Evolutionary conservation across 78 protist genomes (phyloP).

Genomic region (Diacronema lutheri): DNA sequence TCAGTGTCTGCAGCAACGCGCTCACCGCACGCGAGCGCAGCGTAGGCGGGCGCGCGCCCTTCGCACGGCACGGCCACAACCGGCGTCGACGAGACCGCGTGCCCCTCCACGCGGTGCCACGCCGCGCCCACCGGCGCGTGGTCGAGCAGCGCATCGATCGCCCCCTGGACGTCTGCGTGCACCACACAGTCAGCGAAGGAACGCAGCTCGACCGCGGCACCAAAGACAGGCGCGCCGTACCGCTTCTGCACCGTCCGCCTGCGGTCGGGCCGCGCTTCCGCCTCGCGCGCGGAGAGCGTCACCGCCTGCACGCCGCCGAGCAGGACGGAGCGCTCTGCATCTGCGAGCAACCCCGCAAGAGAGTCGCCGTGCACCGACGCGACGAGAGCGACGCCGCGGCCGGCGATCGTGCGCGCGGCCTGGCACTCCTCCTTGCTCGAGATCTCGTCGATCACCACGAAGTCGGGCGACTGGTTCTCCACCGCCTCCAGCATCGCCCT

Average conservation of each 20-base stretch:
- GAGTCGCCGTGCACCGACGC: conserved; percentile 10
- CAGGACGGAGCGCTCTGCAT: neutral
- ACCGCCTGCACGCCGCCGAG: neutral
- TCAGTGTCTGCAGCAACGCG: too few relatives aligned
- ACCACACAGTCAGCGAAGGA: neutral
- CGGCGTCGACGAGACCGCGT: too few relatives aligned
- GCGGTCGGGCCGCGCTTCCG: neutral
- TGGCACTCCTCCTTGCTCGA: neutral
- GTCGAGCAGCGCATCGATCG: neutral
- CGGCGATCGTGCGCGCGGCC: neutral
- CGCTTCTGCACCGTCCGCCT: neutral
- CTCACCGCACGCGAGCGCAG: too few relatives aligned
- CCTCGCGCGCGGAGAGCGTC: neutral
- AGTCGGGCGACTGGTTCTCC: conserved; percentile 12
- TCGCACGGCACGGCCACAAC: too few relatives aligned
- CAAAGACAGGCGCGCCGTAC: neutral
- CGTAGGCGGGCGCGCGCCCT: too few relatives aligned
- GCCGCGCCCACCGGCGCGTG: too few relatives aligned
- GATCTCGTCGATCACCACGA: neutral
- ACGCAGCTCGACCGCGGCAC: neutral
- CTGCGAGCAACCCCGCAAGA: neutral
- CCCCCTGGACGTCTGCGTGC: neutral
- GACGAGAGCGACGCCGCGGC: neutral
- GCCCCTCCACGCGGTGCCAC: too few relatives aligned
- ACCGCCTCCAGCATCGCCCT: neutral